A percentile compares a stretch with the other conserved stretches of the same genome.
These are phyloP conservation scores for Dactylellina drechsleri DNA, from an alignment of 2,329 filamentous ascomycete genomes.

Conservation along the genomic window DNA sequence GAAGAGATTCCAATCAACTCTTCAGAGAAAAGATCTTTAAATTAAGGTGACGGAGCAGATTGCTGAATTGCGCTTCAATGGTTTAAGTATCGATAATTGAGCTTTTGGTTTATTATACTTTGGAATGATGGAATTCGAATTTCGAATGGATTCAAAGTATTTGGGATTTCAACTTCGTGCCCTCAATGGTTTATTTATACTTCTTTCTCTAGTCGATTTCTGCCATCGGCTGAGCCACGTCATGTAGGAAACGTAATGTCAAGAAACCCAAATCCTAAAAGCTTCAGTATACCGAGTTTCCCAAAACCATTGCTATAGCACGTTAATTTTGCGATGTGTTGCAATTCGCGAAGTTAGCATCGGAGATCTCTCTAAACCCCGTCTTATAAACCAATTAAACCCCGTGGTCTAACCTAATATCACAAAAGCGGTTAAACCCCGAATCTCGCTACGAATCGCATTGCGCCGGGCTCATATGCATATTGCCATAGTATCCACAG, in stretches of 20 bases:
- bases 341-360: too few species aligned
- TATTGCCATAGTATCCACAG: too few species aligned
- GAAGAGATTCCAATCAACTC: neutral
- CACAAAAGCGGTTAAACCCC: neutral
- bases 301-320: too few species aligned
- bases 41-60: neutral
- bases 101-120: neutral
- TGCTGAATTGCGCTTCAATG: neutral
- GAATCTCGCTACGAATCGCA: neutral
- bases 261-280: too few species aligned
- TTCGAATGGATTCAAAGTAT: neutral
- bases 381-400: constrained; percentile 79
- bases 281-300: too few species aligned
- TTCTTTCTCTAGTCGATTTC: neutral
- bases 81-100: neutral
- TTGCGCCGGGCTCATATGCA: neutral
- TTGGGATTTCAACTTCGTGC: neutral
- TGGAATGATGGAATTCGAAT: neutral
- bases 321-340: too few species aligned
- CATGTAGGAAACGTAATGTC: too few species aligned
- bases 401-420: constrained; percentile 39
- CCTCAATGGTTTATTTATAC: neutral
- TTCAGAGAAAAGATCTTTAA: too few species aligned
- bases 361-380: constrained; percentile 58
- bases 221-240: too few species aligned